Evolutionary conservation across 116 monocot species (phyloP).

Genomic region (Zostera marina): DNA sequence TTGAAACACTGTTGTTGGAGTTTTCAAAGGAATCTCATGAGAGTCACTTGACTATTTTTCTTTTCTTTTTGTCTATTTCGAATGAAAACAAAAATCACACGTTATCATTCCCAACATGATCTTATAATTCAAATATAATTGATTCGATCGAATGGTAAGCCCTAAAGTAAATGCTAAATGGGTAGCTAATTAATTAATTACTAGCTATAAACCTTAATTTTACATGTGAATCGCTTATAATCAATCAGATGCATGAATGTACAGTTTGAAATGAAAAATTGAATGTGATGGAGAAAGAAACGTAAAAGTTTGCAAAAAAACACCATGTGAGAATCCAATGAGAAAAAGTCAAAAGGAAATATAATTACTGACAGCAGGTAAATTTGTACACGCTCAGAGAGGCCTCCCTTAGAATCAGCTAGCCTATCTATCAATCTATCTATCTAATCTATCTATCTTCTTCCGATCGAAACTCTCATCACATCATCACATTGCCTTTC

Average conservation of each 20-base stretch:
- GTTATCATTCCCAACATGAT: too few relatives aligned
- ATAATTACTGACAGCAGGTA: constrained; percentile 9
- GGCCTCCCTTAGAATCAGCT: constrained; percentile 1
- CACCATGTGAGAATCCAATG: neutral
- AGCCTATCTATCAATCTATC: neutral
- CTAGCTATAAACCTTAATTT: too few relatives aligned
- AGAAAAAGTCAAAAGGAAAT: constrained; percentile 5
- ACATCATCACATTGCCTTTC: neutral
- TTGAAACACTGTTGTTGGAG: neutral
- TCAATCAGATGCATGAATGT: too few relatives aligned
- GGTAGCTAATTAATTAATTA: too few relatives aligned
- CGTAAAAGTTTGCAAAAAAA: too few relatives aligned
- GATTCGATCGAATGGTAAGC: too few relatives aligned
- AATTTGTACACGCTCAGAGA: neutral
- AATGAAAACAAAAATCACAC: neutral
- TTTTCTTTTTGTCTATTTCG: constrained; percentile 1
- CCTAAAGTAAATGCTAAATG: too few relatives aligned
- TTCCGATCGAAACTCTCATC: neutral
- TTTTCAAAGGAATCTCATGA: constrained; percentile 2
- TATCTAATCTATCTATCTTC: neutral
- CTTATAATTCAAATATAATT: too few relatives aligned
- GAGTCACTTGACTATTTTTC: neutral
- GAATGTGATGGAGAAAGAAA: too few relatives aligned
- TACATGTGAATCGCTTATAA: too few relatives aligned
- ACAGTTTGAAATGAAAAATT: too few relatives aligned